These are phyloP conservation scores for Calocybe gangraenosa DNA, from an alignment of 768 basidiomycete genomes.

Conservation along the genomic window DNA sequence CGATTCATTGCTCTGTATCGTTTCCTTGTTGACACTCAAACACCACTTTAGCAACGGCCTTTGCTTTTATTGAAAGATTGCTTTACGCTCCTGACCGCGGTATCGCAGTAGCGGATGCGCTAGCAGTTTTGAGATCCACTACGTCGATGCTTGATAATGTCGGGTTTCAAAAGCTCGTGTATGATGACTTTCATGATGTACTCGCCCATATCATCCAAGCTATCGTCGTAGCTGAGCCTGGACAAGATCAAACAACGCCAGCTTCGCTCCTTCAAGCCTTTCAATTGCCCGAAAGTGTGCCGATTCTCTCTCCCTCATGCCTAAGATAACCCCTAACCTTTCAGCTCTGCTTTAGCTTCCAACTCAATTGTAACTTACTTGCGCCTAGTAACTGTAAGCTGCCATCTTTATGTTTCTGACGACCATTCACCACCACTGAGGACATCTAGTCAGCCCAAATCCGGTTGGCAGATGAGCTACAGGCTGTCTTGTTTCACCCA, in stretches of 20 bases:
- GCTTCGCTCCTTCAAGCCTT: constrained; percentile 46
- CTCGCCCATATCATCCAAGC: constrained; percentile 47
- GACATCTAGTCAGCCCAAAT: constrained; percentile 70
- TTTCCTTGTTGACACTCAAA: not conserved
- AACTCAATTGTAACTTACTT: constrained; percentile 79
- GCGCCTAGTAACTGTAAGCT: constrained; percentile 63
- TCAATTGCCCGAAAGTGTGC: constrained; percentile 46
- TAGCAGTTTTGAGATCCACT: constrained; percentile 49
- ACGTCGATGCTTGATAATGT: constrained; percentile 46
- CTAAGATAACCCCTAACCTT: not conserved
- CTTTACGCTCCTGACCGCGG: constrained; percentile 41
- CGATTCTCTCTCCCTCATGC: not conserved
- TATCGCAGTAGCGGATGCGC: constrained; percentile 43
- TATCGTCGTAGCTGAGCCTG: constrained; percentile 32
- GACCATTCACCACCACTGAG: not conserved
- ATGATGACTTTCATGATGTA: constrained; percentile 72
- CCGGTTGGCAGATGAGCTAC: constrained; percentile 56
- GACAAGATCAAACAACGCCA: constrained; percentile 31
- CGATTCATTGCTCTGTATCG: not conserved
- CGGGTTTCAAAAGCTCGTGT: constrained; percentile 66
- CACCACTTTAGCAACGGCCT: constrained; percentile 60
- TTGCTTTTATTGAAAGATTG: constrained; percentile 76
- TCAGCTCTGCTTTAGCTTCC: constrained; percentile 37
- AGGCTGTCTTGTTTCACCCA: constrained; percentile 73
- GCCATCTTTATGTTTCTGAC: not conserved